Base-by-base conservation (phyloP, 352 stramenopile genomes). In the Nothophytophthora sp. region DNA sequence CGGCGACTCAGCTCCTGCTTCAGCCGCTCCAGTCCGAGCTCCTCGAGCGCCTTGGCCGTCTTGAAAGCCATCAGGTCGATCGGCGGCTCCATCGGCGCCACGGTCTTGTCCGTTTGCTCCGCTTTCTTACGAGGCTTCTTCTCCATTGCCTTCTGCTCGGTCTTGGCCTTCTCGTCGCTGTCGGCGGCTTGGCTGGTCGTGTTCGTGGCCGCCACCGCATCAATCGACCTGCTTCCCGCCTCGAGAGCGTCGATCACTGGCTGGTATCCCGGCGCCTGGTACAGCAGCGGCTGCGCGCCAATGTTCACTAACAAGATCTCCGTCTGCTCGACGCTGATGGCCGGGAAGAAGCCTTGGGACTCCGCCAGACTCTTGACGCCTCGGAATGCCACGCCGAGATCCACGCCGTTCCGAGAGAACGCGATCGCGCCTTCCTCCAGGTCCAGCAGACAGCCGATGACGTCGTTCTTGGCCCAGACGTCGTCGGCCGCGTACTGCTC, bases 1-100 rank as follows among this genome's bases (percentile, higher is more conserved):
- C 98, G 83, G 29, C 75, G 74, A 63, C 86, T 73, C 5, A 99
- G 76, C 51, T 98, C 90, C 13, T 78, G 64, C 71, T 99, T 99
- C 12, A 99, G 67, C 10, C 53, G 59, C 42, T 98, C 94, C 23
- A 96, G 71, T 12, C 95, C 93, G 5, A 99, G 67, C 4, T 66
- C 73, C 43, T 96, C 77, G 39, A 98, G 74, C n/a, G 79, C 77
- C 6, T 77, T 67, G 5, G 73, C 55, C 11, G 65, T 75, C 23
- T 74, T 78, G 57, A 81, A 95, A 7, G 60, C 43, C 34, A 70
- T 67, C 37, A 94, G 35, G 22, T 92, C 67, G 7, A 88, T 48
- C 28, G 64, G 34, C n/a, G 57, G 55, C 10, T 40, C 29, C 41
- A 45, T 46, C 19, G 58, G 33, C 12, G 24, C 44, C 25, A 34